Evolutionary conservation across 2,329 filamentous ascomycete genomes (phyloP).

Genomic region (Diaporthe citrichinensis): DNA sequence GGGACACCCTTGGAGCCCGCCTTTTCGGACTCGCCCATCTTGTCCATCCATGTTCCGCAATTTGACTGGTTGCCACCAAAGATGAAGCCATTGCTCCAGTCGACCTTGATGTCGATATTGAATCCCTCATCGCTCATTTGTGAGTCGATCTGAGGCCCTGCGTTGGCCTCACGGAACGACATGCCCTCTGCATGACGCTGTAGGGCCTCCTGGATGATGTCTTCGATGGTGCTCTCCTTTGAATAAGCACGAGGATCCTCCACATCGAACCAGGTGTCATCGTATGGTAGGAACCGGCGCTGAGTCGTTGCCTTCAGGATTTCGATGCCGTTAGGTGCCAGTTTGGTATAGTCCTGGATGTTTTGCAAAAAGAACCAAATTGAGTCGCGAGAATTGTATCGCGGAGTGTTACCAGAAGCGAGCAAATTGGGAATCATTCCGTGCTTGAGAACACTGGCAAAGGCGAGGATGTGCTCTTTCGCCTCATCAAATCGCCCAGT

Average conservation of each 20-base stretch:
- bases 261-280: constrained; percentile 92
- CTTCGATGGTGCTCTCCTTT: constrained; percentile 83
- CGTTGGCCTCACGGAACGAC: constrained; percentile 95
- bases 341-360: constrained; percentile 91
- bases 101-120: constrained; percentile 89
- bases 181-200: constrained; percentile 93
- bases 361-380: constrained; percentile 98
- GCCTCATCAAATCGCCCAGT: constrained; percentile 92
- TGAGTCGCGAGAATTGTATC: constrained; percentile 96
- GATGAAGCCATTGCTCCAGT: constrained; percentile 92
- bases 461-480: constrained; percentile 93
- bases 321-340: constrained; percentile 81
- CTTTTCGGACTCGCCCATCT: constrained; percentile 98
- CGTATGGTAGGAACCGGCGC: constrained; percentile 91
- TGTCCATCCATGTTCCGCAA: constrained; percentile 99
- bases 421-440: constrained; percentile 98
- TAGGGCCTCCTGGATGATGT: constrained; percentile 92
- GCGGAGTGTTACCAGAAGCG: constrained; percentile 84
- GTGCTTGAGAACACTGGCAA: constrained; percentile 96
- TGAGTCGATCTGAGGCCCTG: constrained; percentile 86
- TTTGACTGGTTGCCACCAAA: constrained; percentile 96
- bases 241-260: constrained; percentile 91
- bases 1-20: constrained; percentile 94
- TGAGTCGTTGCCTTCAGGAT: constrained; percentile 84
- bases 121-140: constrained; percentile 97